Base-by-base conservation (phyloP, 805 yeast species). In the Metschnikowia peoriensis region DNA sequence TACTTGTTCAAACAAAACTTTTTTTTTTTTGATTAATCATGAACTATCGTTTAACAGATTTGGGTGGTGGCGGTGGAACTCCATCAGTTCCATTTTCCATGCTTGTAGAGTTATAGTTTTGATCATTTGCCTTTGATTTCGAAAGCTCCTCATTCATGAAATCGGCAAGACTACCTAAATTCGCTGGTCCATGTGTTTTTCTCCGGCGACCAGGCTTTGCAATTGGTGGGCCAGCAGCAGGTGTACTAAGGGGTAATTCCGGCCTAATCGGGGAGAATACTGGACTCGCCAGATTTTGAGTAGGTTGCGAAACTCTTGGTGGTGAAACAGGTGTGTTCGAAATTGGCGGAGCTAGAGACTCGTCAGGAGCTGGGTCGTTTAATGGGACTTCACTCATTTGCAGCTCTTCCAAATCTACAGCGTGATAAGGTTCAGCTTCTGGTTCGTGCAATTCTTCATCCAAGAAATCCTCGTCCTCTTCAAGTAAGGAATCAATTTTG, bases 121-220 rank as follows among this genome's bases (percentile, higher is more conserved):
- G 54, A 46, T 75, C 79, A 43, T 57, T 44, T 39, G 67, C 69
- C 50, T 73, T 73, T 1, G 78, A 73, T 53, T 69, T 74, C 32
- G 67, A 69, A 42, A 75, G 65, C 53, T 75, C 79, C 55, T 74
- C 78, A 53, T 74, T 72, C 78, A 75, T 72, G 52, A 68, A 72
- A 45, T 70, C 75, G 42, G 62, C 67, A 43, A 75, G 61, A 10
- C 65, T 75, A 29, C 56, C 64, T 14, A 61, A 50, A 15, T 61
- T 62, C 6, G 43, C 52, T 1, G 64, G 60, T 4, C 61, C 58
- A 8, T 59, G 57, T 27, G 63, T 61, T 55, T 66, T 72, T 61
- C 69, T 71, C 49, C 70, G 67, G 47, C 66, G 65, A 1, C 63
- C 52, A 2, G 52, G 41, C 38, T 49, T 50, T 3, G 54, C 41